These are phyloP conservation scores for Neocatenulostroma microsporum DNA, from an alignment of 2,329 filamentous ascomycete genomes.

Conservation along the genomic window DNA sequence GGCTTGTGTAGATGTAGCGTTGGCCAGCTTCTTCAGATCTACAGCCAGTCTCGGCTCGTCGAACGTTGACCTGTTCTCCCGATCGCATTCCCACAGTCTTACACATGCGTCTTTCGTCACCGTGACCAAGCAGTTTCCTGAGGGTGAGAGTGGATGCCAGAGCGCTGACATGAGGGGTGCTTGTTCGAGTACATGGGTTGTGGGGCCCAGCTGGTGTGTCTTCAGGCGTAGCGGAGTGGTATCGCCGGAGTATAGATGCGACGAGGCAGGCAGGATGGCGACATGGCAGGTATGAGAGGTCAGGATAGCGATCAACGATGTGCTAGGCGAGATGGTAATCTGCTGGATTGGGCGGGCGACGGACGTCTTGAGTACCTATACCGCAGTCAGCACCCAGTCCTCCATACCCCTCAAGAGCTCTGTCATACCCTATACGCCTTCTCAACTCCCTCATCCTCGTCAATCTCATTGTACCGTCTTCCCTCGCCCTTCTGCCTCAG, in stretches of 20 bases:
- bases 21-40: slow-evolving; percentile 80
- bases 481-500: slow-evolving; percentile 54
- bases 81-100: slow-evolving; percentile 80
- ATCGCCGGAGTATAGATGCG: slow-evolving; percentile 65
- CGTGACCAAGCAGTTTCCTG: slow-evolving; percentile 75
- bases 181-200: slow-evolving; percentile 80
- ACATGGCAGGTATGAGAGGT: slow-evolving; percentile 85
- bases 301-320: slow-evolving; percentile 73
- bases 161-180: slow-evolving; percentile 70
- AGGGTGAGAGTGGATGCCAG: slow-evolving; percentile 87
- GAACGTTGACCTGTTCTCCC: slow-evolving; percentile 79
- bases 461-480: no score
- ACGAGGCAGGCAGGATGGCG: slow-evolving; percentile 71
- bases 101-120: slow-evolving; percentile 83
- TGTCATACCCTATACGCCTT: no score
- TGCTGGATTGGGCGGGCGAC: slow-evolving; percentile 78
- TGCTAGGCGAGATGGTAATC: slow-evolving; percentile 73
- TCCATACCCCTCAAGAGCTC: no score
- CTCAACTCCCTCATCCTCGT: no score
- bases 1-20: slow-evolving; percentile 72
- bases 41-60: slow-evolving; percentile 74
- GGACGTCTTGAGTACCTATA: slow-evolving; percentile 67
- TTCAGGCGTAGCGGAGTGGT: slow-evolving; percentile 65
- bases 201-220: slow-evolving; percentile 85
- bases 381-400: no score